phyloP scores from a whole-genome alignment of 192 early-diverging fungal genomes.

The Entophlyctis helioformis region DNA sequence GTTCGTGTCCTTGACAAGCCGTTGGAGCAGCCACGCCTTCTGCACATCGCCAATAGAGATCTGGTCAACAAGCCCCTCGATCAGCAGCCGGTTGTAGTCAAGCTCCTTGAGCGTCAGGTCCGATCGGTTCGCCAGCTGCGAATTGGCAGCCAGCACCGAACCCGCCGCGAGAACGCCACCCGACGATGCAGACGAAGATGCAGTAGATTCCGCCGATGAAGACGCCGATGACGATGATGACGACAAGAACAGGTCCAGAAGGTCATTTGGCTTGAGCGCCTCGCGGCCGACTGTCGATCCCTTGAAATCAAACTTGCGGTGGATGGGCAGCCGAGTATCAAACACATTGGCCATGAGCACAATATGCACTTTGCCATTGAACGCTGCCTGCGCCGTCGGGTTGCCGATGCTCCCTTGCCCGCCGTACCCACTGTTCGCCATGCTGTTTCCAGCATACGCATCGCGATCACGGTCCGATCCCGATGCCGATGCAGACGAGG shows the following conservation, averaged over 20 bases:
- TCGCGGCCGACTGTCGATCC: slow-evolving; percentile 19
- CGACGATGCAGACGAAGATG: no score
- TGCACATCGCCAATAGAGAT: slow-evolving; percentile 7
- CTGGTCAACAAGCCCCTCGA: background rate
- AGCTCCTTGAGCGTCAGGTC: slow-evolving; percentile 25
- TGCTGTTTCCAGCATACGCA: no score
- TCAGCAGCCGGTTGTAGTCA: slow-evolving; percentile 20
- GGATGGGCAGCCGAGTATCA: slow-evolving; percentile 10
- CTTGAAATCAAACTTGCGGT: slow-evolving; percentile 24
- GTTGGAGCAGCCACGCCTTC: slow-evolving; percentile 9
- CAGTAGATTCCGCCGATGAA: background rate
- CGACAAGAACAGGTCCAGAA: background rate
- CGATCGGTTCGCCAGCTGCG: no score
- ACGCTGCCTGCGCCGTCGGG: no score
- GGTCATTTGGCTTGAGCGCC: no score
- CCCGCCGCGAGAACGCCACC: no score
- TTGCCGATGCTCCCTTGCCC: no score
- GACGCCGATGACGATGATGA: background rate
- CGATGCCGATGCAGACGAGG: no score
- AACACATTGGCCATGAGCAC: slow-evolving; percentile 27
- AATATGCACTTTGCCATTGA: slow-evolving; percentile 12
- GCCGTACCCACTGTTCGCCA: no score
- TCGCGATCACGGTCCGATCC: no score
- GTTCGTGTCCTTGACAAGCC: slow-evolving; percentile 17
- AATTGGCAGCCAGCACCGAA: no score